These are phyloP conservation scores for Leccinum disarticulatum DNA, from an alignment of 768 basidiomycete species.

Conservation along the genomic window DNA sequence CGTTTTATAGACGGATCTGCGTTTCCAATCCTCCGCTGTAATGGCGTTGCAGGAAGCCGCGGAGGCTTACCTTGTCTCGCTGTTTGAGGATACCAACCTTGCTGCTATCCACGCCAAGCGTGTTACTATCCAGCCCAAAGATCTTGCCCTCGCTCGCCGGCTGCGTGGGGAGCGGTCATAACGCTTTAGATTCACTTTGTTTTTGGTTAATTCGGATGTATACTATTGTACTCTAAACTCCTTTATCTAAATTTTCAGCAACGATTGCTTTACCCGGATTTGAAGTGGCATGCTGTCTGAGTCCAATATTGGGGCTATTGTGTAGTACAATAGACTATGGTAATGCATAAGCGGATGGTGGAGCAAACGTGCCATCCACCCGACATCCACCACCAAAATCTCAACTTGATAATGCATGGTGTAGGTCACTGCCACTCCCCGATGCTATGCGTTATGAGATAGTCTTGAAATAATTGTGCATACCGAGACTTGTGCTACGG, in stretches of 20 bases:
- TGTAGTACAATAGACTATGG: too few relatives aligned
- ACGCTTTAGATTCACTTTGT: conserved; percentile 3
- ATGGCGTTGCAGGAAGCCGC: conserved; percentile 54
- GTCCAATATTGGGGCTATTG: not conserved
- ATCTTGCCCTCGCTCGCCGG: conserved; percentile 77
- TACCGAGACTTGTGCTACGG: not conserved
- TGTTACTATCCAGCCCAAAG: conserved; percentile 84
- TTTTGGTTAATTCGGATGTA: conserved; percentile 13
- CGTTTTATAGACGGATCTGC: not conserved
- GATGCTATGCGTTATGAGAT: too few relatives aligned
- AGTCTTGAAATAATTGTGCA: too few relatives aligned
- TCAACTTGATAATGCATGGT: too few relatives aligned
- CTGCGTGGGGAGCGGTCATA: conserved; percentile 78
- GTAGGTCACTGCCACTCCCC: too few relatives aligned
- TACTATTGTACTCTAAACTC: conserved; percentile 24
- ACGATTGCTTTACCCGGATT: not conserved
- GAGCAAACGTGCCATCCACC: too few relatives aligned
- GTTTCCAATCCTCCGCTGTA: not conserved
- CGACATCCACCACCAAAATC: too few relatives aligned
- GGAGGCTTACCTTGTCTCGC: conserved; percentile 76
- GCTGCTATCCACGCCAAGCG: conserved; percentile 87
- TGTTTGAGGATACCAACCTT: conserved; percentile 81
- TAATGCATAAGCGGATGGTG: too few relatives aligned
- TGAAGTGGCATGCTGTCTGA: not conserved
- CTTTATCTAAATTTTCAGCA: not conserved